Base-by-base conservation (phyloP, 768 basidiomycete genomes). In the Mycena belliarum region DNA sequence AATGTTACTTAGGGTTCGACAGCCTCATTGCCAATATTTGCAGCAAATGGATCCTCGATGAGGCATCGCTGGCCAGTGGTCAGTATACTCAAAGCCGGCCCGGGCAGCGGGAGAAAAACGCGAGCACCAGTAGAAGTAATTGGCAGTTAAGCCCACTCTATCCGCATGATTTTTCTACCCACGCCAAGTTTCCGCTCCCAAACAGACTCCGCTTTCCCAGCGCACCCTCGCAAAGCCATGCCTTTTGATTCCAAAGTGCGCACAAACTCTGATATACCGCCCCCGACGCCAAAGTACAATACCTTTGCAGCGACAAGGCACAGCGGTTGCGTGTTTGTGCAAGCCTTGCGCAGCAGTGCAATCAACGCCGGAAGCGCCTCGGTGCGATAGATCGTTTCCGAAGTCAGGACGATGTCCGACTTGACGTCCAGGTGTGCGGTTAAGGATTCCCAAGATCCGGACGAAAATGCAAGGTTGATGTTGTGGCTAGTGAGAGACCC, bases 281-380 rank as follows among this genome's bases (percentile, higher is more conserved):
- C 95, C 1, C 95, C 95, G 5, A 98, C 93, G 8, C 96, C 96
- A 70, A 98, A 98, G 69, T 98, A 98, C 20, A 98, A 72, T 15
- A 93, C 81, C 71, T 98, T 98, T 1, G 91, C 92, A 2, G 94
- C 95, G 3, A 97, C 88, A 10, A 97, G 82, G 63, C 88, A 92
- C 23, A 64, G 21, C 8, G 43, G 28, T 20, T 62, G 47, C 28
- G 63, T 55, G 26, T 56, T 55, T 25, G 59, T 40, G 53, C 76
- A 76, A 14, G 81, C 76, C 0, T 67, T 56, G 49, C 73, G 72
- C 69, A 91, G 66, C 20, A 89, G 69, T 33, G 72, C 64, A 21
- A 91, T 70, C 40, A 99, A 75, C 25, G 85, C 73, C 0, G 75
- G 73, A 2, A 96, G 77, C 59, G 82, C 87, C 1, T 84, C 81